A percentile compares a stretch with the other conserved stretches of the same genome.
Evolutionary conservation across 129 eudicot genomes (phyloP).

Genomic region (Chrysanthemum makinoi): DNA sequence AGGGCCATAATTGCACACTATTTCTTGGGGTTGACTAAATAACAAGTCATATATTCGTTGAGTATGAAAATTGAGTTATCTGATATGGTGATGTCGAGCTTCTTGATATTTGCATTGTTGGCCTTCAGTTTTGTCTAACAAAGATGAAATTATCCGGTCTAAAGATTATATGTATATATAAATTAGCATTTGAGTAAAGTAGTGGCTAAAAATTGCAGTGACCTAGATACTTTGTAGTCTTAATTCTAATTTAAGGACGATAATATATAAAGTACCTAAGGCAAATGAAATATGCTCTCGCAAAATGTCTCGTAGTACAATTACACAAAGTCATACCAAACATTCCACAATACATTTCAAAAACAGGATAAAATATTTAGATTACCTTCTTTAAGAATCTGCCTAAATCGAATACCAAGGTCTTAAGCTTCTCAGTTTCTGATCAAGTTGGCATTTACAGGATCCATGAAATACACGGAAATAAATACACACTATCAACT

Average conservation of each 20-base stretch:
- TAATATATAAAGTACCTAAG: background rate
- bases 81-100: background rate
- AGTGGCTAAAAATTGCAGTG: background rate
- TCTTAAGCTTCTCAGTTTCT: no score
- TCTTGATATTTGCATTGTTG: background rate
- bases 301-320: background rate
- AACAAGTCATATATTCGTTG: background rate
- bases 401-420: no score
- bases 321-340: background rate
- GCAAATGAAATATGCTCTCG: background rate
- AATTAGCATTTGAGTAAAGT: background rate
- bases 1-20: background rate
- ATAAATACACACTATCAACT: no score
- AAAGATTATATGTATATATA: background rate
- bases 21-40: background rate
- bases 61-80: background rate
- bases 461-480: no score
- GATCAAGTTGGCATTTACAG: no score
- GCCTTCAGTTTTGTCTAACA: background rate
- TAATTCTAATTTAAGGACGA: background rate
- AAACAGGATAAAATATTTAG: background rate
- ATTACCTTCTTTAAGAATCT: background rate
- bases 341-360: background rate
- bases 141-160: background rate
- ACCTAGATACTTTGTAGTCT: background rate